Conservation (phyloP, 805 yeast species). For the Blastobotrys mokoenaii region DNA sequence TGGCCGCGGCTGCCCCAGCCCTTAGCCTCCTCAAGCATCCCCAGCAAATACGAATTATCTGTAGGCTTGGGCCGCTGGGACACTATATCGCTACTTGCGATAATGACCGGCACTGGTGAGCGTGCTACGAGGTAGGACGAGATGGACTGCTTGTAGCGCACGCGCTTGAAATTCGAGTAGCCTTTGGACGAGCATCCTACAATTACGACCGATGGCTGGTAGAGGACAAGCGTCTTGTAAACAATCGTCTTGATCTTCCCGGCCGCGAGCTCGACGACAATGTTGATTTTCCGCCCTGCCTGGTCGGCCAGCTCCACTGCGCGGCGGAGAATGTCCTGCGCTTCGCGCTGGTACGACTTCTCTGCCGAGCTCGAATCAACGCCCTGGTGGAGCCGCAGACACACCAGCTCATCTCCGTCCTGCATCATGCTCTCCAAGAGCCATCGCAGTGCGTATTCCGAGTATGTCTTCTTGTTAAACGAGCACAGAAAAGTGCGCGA, state of each 20-base stretch:
- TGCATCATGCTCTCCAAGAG: conserved; percentile 10
- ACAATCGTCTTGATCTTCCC: conserved; percentile 50
- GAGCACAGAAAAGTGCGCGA: conserved; percentile 18
- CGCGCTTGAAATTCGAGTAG: conserved; percentile 50
- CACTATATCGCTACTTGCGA: conserved; percentile 37
- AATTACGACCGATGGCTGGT: conserved; percentile 51
- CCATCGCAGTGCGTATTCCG: conserved; percentile 15
- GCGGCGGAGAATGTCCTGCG: conserved; percentile 11
- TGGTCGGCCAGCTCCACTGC: conserved; percentile 10
- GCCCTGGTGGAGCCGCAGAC: conserved; percentile 11
- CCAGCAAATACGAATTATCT: too few species aligned
- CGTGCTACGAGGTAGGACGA: conserved; percentile 58
- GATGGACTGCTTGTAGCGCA: conserved; percentile 41
- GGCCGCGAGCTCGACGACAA: conserved; percentile 53
- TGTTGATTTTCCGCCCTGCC: conserved; percentile 13
- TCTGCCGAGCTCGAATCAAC: conserved; percentile 4
- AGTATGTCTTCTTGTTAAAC: conserved; percentile 11
- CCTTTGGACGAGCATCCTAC: conserved; percentile 38
- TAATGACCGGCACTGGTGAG: conserved; percentile 57
- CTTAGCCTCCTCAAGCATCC: too few species aligned
- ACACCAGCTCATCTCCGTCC: conserved; percentile 20
- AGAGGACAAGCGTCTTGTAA: conserved; percentile 50
- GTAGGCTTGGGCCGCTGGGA: neutral
- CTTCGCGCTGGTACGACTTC: conserved; percentile 12
- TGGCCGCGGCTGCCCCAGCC: neutral